Evolutionary conservation across 2,329 filamentous ascomycete genomes (phyloP).

Genomic region (Fusarium chlamydosporum): DNA sequence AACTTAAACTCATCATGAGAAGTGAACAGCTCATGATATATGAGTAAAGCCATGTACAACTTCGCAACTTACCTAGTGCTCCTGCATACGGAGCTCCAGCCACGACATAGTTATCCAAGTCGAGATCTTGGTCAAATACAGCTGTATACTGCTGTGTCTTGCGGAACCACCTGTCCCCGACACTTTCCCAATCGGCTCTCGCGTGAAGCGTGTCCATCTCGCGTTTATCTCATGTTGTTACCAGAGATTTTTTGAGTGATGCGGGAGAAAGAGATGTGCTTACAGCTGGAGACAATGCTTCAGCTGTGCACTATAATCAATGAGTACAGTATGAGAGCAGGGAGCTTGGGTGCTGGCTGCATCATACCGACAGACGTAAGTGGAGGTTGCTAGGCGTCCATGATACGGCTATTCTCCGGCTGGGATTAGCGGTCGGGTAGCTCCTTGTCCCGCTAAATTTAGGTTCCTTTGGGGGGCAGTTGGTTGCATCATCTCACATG

Average conservation of each 20-base stretch:
- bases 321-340: slow-evolving; percentile 28
- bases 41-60: neutral
- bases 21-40: slow-evolving; percentile 7
- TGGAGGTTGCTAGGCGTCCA: slow-evolving; percentile 35
- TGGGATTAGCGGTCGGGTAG: slow-evolving; percentile 44
- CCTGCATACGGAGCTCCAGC: slow-evolving; percentile 93
- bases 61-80: slow-evolving; percentile 79
- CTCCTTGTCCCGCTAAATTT: slow-evolving; percentile 29
- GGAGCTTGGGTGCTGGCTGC: slow-evolving; percentile 32
- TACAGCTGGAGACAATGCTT: slow-evolving; percentile 22
- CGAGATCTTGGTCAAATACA: slow-evolving; percentile 92
- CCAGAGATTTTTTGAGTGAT: slow-evolving; percentile 3
- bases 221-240: slow-evolving; percentile 53
- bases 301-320: slow-evolving; percentile 33
- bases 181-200: slow-evolving; percentile 92
- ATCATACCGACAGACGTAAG: slow-evolving; percentile 35
- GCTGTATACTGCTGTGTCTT: slow-evolving; percentile 94
- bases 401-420: slow-evolving; percentile 53
- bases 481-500: slow-evolving; percentile 50
- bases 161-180: slow-evolving; percentile 95
- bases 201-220: slow-evolving; percentile 73
- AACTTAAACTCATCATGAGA: slow-evolving; percentile 25
- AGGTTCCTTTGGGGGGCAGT: slow-evolving; percentile 19
- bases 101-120: slow-evolving; percentile 94
- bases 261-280: slow-evolving; percentile 3